Conservation (phyloP, 208 protist genomes). For the Leptomonas pyrrhocoris region DNA sequence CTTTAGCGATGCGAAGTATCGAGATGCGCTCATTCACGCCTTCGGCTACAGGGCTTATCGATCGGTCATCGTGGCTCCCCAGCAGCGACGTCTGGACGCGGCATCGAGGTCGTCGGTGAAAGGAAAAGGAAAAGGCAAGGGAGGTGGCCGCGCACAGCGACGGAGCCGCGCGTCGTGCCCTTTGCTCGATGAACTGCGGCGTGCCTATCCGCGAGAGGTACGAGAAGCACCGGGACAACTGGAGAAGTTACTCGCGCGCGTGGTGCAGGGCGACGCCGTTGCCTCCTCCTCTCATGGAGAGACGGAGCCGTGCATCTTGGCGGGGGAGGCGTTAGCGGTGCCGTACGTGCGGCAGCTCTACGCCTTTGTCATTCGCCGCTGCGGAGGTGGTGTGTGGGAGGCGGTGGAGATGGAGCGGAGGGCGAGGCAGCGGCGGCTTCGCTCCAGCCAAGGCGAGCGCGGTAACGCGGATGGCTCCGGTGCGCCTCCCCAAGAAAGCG, state of each 20-base stretch:
- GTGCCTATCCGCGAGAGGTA: slow-evolving; percentile 9
- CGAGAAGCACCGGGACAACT: slow-evolving; percentile 29
- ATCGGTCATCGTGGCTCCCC: slow-evolving; percentile 3
- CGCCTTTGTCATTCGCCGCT: slow-evolving; percentile 28
- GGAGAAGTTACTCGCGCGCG: slow-evolving; percentile 40
- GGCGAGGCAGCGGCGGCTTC: slow-evolving; percentile 1
- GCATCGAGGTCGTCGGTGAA: not conserved
- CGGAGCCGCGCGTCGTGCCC: slow-evolving; percentile 5
- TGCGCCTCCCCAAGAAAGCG: not conserved
- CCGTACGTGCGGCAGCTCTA: slow-evolving; percentile 48
- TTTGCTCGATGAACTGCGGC: not conserved
- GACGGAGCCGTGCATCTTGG: slow-evolving; percentile 36
- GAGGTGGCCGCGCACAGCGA: no score
- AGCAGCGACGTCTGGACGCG: slow-evolving; percentile 5
- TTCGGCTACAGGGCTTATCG: slow-evolving; percentile 38
- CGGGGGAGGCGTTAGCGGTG: slow-evolving; percentile 62
- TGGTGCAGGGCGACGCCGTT: slow-evolving; percentile 29
- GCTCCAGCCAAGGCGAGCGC: slow-evolving; percentile 1
- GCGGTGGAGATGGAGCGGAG: slow-evolving; percentile 7
- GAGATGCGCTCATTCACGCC: slow-evolving; percentile 22
- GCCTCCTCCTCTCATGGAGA: not conserved
- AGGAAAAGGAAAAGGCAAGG: slow-evolving; percentile 34
- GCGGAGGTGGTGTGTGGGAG: slow-evolving; percentile 6
- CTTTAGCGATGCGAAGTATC: slow-evolving; percentile 3
- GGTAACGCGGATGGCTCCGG: no score